These are phyloP conservation scores for Saxophila tyrrhenica DNA, from an alignment of 495 filamentous ascomycete genomes.

Conservation along the genomic window DNA sequence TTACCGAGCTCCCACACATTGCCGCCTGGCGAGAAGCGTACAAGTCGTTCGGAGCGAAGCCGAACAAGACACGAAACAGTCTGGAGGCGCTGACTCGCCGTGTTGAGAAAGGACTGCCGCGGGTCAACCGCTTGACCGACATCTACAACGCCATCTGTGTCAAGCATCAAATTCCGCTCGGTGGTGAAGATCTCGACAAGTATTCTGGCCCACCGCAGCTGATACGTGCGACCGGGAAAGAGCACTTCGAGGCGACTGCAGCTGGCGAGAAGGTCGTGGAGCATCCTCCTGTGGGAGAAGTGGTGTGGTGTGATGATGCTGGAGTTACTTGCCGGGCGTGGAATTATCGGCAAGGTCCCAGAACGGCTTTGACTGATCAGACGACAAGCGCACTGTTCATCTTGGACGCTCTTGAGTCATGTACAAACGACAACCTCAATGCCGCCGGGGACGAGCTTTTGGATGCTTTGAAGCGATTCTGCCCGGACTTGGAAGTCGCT, in stretches of 20 bases:
- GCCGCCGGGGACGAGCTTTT: constrained; percentile 3
- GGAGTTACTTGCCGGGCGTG: constrained; percentile 29
- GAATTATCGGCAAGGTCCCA: constrained; percentile 29
- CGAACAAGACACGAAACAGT: constrained; percentile 16
- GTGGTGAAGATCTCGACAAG: constrained; percentile 30
- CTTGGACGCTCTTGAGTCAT: constrained; percentile 3
- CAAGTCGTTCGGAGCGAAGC: constrained; percentile 18
- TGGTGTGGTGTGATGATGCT: constrained; percentile 28
- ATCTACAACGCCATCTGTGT: constrained; percentile 32
- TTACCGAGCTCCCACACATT: constrained; percentile 12
- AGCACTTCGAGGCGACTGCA: constrained; percentile 23
- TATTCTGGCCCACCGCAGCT: constrained; percentile 27
- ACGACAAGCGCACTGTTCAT: constrained; percentile 24
- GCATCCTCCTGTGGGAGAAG: constrained; percentile 20
- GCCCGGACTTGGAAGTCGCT: background rate
- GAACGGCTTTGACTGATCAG: constrained; percentile 25
- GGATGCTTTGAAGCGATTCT: background rate
- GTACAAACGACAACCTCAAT: background rate
- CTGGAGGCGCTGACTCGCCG: constrained; percentile 29
- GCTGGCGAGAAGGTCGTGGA: constrained; percentile 21
- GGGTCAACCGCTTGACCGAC: constrained; percentile 29
- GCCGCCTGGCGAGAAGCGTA: constrained; percentile 16
- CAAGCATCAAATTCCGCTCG: constrained; percentile 29
- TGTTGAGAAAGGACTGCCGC: constrained; percentile 24
- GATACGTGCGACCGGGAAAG: constrained; percentile 25